These are phyloP conservation scores for Zygosaccharomyces rouxii DNA, from an alignment of 805 yeast species.

Conservation along the genomic window DNA sequence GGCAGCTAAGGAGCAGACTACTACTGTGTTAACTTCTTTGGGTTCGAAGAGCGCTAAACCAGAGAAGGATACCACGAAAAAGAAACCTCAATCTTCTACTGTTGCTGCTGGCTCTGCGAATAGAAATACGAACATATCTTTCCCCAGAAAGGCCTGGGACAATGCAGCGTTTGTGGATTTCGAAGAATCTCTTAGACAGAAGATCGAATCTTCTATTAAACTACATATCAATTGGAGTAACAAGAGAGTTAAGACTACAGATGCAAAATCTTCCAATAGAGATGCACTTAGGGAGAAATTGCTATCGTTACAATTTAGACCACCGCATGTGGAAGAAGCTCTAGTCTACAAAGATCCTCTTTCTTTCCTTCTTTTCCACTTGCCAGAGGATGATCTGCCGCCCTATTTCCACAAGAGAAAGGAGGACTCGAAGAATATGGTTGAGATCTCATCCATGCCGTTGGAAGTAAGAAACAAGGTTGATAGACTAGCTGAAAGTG, in stretches of 20 bases:
- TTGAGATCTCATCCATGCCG: slow-evolving; percentile 41
- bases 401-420: slow-evolving; percentile 51
- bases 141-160: slow-evolving; percentile 62
- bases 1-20: slow-evolving; percentile 47
- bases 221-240: slow-evolving; percentile 52
- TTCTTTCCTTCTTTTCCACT: slow-evolving; percentile 63
- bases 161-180: slow-evolving; percentile 65
- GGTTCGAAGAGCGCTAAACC: slow-evolving; percentile 9
- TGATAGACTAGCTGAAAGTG: slow-evolving; percentile 57
- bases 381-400: slow-evolving; percentile 95
- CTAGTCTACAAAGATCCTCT: slow-evolving; percentile 49
- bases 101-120: not conserved
- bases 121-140: slow-evolving; percentile 13
- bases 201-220: slow-evolving; percentile 59
- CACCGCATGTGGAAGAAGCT: slow-evolving; percentile 67
- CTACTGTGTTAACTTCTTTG: slow-evolving; percentile 43
- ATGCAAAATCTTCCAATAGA: slow-evolving; percentile 11
- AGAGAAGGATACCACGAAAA: not conserved
- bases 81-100: not conserved
- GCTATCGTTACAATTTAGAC: slow-evolving; percentile 58
- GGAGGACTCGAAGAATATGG: slow-evolving; percentile 52
- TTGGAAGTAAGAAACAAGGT: slow-evolving; percentile 50
- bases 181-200: slow-evolving; percentile 54
- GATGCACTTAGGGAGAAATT: slow-evolving; percentile 34
- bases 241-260: slow-evolving; percentile 10